Evolutionary conservation across 768 basidiomycete genomes (phyloP), one percentile per base, ranked within the genome.

Genomic region (Psilocybe sp.): DNA sequence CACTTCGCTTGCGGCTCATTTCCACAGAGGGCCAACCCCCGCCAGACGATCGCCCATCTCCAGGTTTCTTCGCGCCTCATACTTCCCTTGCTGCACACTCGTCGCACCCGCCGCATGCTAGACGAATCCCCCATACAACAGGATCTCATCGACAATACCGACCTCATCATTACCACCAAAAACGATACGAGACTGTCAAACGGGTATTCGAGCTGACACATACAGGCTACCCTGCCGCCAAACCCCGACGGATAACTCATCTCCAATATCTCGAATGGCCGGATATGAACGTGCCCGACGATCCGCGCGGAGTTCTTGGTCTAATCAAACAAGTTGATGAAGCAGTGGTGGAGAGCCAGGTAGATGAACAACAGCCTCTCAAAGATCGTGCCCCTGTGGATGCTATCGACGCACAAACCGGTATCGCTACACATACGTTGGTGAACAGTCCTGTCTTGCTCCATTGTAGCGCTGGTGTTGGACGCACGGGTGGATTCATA

Each of bases 251-350:
- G 50, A 76, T 98, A 13, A 77, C 86, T 0, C 96, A 98, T 60
- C 70, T 98, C 45, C 96, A 98, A 65, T 98, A 93, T 62, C 77
- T 95, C 35, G 87, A 88, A 35, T 98, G 96, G 96, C 92, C 95
- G 2, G 96, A 98, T 60, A 87, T 98, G 74, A 94, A 94, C 63
- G 92, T 98, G 11, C 96, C 96, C 0, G 83, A 87, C 11, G 84
- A 92, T 50, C 85, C 95, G 0, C 71, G 79, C 6, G 87, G 85
- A 6, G 72, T 98, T 15, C 69, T 97, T 37, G 72, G 77, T 12
- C 77, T 98, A 18, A 79, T 97, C 46, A 77, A 74, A 51, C 83
- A 85, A 53, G 86, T 92, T n/a, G 84, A 75, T 14, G 63, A 65
- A 43, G 76, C 71, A 0, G 68, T 74, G 28, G 51, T 59, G 35